phyloP scores from a whole-genome alignment of 2,329 filamentous ascomycete species.

The Paecilomyces fulvus region DNA sequence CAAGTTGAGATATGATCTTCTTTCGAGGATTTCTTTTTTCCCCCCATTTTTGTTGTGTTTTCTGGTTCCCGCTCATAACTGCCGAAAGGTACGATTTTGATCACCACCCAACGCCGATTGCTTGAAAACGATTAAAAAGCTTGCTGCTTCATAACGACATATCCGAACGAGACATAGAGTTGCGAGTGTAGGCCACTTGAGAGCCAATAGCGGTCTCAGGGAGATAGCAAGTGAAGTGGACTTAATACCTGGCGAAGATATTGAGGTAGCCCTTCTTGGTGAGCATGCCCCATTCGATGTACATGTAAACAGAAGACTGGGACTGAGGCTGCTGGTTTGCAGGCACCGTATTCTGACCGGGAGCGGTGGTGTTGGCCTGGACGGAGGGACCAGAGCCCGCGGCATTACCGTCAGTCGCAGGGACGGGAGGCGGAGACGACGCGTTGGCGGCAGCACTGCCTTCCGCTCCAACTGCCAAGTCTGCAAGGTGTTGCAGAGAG shows the following conservation, averaged over 20 bases:
- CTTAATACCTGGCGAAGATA: slow-evolving; percentile 17
- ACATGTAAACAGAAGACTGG: slow-evolving; percentile 5
- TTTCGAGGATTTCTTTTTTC: neutral
- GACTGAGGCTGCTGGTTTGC: slow-evolving; percentile 15
- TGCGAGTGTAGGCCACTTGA: neutral
- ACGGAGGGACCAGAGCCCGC: slow-evolving; percentile 18
- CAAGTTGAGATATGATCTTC: neutral
- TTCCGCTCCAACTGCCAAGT: slow-evolving; percentile 36
- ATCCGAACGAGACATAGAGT: neutral
- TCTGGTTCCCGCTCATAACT: neutral
- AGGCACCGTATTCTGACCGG: slow-evolving; percentile 6
- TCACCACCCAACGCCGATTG: neutral
- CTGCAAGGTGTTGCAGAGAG: slow-evolving; percentile 36
- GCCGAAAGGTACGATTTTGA: neutral
- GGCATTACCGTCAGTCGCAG: slow-evolving; percentile 16
- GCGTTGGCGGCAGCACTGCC: slow-evolving; percentile 23
- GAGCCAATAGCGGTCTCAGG: neutral
- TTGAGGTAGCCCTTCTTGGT: slow-evolving; percentile 36
- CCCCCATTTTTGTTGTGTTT: neutral
- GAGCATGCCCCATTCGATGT: slow-evolving; percentile 33
- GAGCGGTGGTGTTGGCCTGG: slow-evolving; percentile 1
- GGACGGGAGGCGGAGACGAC: slow-evolving; percentile 17
- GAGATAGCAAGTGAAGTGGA: neutral
- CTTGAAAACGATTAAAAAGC: neutral
- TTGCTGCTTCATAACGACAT: neutral